Evolutionary conservation across 306 rosid genomes (phyloP).

Genomic region (Lathyrus oleraceus): DNA sequence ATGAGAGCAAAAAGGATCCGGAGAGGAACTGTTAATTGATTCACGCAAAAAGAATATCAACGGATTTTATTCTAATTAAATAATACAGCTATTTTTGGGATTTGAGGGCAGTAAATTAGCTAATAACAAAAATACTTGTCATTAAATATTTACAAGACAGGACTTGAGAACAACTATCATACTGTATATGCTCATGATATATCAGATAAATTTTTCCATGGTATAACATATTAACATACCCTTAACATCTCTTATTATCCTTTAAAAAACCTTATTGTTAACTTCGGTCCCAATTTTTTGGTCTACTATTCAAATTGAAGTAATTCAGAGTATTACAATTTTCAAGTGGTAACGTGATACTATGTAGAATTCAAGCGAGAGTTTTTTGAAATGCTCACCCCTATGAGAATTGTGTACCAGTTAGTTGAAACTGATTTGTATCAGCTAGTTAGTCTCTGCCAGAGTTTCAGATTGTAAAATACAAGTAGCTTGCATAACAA

Average conservation of each 20-base stretch:
- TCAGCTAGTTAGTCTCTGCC: too few species aligned
- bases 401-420: not conserved
- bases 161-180: not conserved
- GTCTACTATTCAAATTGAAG: constrained; percentile 27
- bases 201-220: constrained; percentile 6
- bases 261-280: not conserved
- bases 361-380: not conserved
- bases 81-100: not conserved
- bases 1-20: not conserved
- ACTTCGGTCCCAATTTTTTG: constrained; percentile 12
- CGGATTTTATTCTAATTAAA: not conserved
- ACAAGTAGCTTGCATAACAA: too few species aligned
- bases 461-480: too few species aligned
- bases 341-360: constrained; percentile 5
- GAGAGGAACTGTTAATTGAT: not conserved
- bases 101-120: not conserved
- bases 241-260: constrained; percentile 6
- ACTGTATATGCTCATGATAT: not conserved
- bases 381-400: constrained; percentile 16
- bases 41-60: not conserved
- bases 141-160: not conserved
- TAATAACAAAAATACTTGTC: not conserved
- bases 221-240: not conserved
- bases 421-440: too few species aligned
- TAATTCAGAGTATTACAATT: constrained; percentile 9